Conservation (phyloP, 805 yeast genomes). For the Starmerella apis region DNA sequence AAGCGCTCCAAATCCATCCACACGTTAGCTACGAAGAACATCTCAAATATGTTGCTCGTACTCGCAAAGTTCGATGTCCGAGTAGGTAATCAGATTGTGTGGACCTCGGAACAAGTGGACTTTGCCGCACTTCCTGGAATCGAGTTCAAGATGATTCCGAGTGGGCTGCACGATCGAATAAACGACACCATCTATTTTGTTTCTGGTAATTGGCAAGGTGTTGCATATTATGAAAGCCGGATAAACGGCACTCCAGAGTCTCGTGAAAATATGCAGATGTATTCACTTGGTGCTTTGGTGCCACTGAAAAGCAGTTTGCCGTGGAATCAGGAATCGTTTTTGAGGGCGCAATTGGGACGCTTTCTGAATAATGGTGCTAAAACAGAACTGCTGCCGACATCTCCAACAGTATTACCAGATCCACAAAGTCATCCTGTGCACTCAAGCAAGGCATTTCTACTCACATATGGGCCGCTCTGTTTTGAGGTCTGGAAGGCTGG, state of each 20-base stretch:
- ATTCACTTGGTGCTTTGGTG: conserved; percentile 23
- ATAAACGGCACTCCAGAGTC: conserved; percentile 7
- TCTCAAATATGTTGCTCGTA: conserved; percentile 33
- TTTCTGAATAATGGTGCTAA: conserved; percentile 15
- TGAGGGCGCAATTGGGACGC: conserved; percentile 16
- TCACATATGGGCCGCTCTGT: conserved; percentile 51
- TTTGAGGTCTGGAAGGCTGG: conserved; percentile 57
- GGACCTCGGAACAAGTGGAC: conserved; percentile 32
- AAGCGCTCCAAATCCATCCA: not conserved
- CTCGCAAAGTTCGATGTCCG: conserved; percentile 45
- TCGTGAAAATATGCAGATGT: conserved; percentile 17
- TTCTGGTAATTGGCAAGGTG: conserved; percentile 21
- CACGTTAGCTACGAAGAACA: not conserved
- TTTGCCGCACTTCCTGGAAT: conserved; percentile 34
- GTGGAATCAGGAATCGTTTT: conserved; percentile 23
- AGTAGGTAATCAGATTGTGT: conserved; percentile 41
- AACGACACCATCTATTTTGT: conserved; percentile 47
- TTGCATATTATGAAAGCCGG: conserved; percentile 22
- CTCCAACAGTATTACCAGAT: conserved; percentile 9
- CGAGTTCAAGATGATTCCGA: conserved; percentile 58
- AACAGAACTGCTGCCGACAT: conserved; percentile 4
- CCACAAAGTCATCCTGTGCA: conserved; percentile 32
- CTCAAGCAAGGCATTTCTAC: conserved; percentile 36
- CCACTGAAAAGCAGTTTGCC: conserved; percentile 17
- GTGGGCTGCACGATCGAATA: conserved; percentile 49